Conservation (phyloP, 257 asterid species). For the Primulina tabacum region DNA sequence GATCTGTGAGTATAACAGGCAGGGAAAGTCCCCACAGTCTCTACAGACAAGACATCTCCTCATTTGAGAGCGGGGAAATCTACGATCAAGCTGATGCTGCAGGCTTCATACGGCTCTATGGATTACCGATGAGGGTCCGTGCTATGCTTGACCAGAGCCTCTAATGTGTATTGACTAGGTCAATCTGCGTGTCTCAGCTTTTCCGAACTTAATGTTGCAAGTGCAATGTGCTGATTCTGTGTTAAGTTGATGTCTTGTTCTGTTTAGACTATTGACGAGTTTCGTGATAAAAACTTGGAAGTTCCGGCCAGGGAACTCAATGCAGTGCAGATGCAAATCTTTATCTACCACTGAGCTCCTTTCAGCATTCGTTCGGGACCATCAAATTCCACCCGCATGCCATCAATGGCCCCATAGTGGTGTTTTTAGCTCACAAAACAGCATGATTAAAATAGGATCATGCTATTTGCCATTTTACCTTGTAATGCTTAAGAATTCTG, state of each 20-base stretch:
- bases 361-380: conserved; percentile 45
- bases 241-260: background rate
- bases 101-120: background rate
- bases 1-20: conserved; percentile 64
- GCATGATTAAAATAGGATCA: background rate
- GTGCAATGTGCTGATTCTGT: background rate
- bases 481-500: conserved; percentile 44
- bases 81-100: background rate
- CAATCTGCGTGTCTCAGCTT: background rate
- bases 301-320: background rate
- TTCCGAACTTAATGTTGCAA: background rate
- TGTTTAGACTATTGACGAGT: background rate
- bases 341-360: conserved; percentile 25
- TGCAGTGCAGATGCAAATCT: background rate
- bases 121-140: background rate
- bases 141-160: background rate
- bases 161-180: background rate
- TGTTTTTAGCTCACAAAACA: background rate
- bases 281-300: background rate
- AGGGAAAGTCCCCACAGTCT: conserved; percentile 74
- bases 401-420: background rate
- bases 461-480: conserved; percentile 55
- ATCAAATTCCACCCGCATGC: conserved; percentile 70
- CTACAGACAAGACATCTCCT: conserved; percentile 85
- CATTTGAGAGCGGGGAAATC: conserved; percentile 72